Evolutionary conservation across 108 stramenopile species (phyloP).

Genomic region (Fistulifera pelliculosa): DNA sequence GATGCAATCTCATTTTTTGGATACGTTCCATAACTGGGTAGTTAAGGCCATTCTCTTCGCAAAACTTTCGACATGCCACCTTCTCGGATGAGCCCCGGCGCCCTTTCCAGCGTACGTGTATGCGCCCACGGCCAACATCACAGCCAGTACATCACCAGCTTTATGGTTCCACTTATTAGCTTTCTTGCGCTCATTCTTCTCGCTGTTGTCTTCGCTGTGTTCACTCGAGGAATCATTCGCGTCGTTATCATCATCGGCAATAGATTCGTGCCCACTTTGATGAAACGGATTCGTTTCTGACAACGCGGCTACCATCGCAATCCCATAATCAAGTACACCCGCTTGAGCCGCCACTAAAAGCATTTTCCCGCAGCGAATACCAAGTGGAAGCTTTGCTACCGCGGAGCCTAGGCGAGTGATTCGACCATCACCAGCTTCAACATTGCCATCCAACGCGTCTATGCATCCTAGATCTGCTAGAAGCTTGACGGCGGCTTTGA

Average conservation of each 20-base stretch:
- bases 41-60: conserved; percentile 77
- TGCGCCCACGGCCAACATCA: conserved; percentile 71
- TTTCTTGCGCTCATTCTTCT: conserved; percentile 23
- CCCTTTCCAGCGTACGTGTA: conserved; percentile 76
- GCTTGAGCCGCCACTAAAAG: conserved; percentile 80
- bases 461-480: conserved; percentile 79
- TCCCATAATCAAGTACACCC: conserved; percentile 76
- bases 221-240: conserved; percentile 38
- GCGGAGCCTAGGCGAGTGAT: conserved; percentile 70
- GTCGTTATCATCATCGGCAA: conserved; percentile 24
- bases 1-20: conserved; percentile 72
- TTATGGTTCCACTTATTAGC: conserved; percentile 56
- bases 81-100: conserved; percentile 70
- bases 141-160: conserved; percentile 72
- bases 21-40: conserved; percentile 66
- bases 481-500: conserved; percentile 59
- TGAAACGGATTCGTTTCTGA: conserved; percentile 72
- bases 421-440: conserved; percentile 47
- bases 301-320: conserved; percentile 64
- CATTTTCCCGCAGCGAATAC: conserved; percentile 83
- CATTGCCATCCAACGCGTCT: conserved; percentile 35
- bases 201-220: conserved; percentile 33
- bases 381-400: conserved; percentile 73
- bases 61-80: conserved; percentile 56
- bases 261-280: conserved; percentile 10